Evolutionary conservation across 352 stramenopile genomes (phyloP).

Genomic region (Globisporangium recalcitrans): DNA sequence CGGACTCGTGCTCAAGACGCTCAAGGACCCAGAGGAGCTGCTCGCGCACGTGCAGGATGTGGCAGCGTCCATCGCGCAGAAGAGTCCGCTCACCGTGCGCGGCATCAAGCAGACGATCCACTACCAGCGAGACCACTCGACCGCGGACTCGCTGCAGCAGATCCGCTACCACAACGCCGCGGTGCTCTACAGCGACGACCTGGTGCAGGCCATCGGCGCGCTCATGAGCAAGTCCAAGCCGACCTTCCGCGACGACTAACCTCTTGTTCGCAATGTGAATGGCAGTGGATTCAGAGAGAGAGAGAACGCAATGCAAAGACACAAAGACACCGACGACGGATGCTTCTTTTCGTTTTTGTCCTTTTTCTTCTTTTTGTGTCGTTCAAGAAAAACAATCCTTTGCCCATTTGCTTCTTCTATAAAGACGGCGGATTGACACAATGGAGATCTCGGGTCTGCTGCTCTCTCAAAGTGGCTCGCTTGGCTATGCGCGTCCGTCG

Average conservation of each 20-base stretch:
- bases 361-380: slow-evolving; percentile 5
- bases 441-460: neutral
- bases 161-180: slow-evolving; percentile 83
- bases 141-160: slow-evolving; percentile 65
- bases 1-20: slow-evolving; percentile 70
- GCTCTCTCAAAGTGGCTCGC: slow-evolving; percentile 8
- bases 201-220: slow-evolving; percentile 65
- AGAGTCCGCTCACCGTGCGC: slow-evolving; percentile 82
- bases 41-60: slow-evolving; percentile 48
- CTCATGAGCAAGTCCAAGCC: slow-evolving; percentile 64
- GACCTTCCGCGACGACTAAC: slow-evolving; percentile 64
- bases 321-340: neutral
- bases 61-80: slow-evolving; percentile 62
- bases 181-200: slow-evolving; percentile 81
- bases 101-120: slow-evolving; percentile 87
- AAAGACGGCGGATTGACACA: neutral
- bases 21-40: slow-evolving; percentile 58
- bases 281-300: neutral
- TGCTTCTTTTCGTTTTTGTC: slow-evolving; percentile 9
- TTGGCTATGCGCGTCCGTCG: slow-evolving; percentile 1
- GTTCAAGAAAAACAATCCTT: slow-evolving; percentile 5
- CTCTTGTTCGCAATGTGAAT: neutral
- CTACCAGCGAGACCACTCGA: slow-evolving; percentile 85
- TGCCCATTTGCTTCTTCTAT: slow-evolving; percentile 9
- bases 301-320: too few relatives aligned